Percentiles rank a stretch among this genome's conserved stretches.
Conservation (phyloP, 768 basidiomycete species). For the Suillus luteus region DNA sequence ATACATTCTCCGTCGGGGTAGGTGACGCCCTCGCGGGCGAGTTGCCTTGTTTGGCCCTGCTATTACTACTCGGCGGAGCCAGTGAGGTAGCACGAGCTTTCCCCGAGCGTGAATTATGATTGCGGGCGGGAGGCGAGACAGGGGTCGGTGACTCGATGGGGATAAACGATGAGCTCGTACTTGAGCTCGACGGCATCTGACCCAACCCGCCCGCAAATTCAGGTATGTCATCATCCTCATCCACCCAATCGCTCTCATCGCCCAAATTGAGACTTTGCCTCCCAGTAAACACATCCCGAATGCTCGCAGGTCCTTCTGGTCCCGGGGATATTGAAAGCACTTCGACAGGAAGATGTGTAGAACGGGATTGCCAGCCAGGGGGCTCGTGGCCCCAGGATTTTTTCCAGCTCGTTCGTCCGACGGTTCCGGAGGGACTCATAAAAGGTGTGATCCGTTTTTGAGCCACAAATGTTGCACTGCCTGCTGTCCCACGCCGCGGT, state of each 20-base stretch:
- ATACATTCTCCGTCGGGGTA: slow-evolving; percentile 51
- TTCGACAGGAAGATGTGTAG: slow-evolving; percentile 70
- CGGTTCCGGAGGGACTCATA: slow-evolving; percentile 51
- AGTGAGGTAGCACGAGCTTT: slow-evolving; percentile 31
- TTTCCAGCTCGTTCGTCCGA: slow-evolving; percentile 82
- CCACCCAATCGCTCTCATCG: slow-evolving; percentile 88
- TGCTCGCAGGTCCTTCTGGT: slow-evolving; percentile 37
- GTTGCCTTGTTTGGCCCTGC: slow-evolving; percentile 52
- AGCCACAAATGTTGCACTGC: slow-evolving; percentile 69
- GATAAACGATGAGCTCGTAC: slow-evolving; percentile 26
- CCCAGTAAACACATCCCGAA: slow-evolving; percentile 84
- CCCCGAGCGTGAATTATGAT: slow-evolving; percentile 41
- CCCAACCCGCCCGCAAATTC: slow-evolving; percentile 80
- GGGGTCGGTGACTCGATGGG: slow-evolving; percentile 43
- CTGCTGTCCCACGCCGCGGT: slow-evolving; percentile 39
- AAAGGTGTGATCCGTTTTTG: slow-evolving; percentile 82
- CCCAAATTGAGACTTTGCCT: slow-evolving; percentile 58
- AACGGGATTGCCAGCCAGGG: slow-evolving; percentile 77
- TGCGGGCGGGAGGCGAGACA: slow-evolving; percentile 51
- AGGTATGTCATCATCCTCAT: slow-evolving; percentile 77
- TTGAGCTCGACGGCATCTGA: slow-evolving; percentile 43
- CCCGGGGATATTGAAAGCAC: slow-evolving; percentile 69
- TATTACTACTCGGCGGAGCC: slow-evolving; percentile 27
- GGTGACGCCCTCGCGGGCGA: slow-evolving; percentile 64
- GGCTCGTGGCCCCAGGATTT: slow-evolving; percentile 88